Conservation (phyloP, 1,139 yeast species). For the Yamadazyma kanchanaburiensis region DNA sequence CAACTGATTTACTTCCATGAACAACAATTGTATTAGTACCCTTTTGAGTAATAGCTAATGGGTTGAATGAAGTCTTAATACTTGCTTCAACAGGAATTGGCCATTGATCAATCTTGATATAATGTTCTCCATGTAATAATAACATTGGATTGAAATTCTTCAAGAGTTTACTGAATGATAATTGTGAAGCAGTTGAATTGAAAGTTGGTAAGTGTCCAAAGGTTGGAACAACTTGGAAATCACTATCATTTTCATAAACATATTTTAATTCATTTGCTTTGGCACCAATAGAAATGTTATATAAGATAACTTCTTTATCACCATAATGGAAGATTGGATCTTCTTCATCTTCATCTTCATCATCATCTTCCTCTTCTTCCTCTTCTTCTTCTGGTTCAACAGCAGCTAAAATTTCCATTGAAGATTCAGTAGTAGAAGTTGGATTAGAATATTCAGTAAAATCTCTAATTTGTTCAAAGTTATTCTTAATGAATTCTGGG, state of each 20-base stretch:
- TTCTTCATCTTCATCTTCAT: constrained; percentile 51
- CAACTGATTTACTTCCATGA: constrained; percentile 70
- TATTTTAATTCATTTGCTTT: constrained; percentile 72
- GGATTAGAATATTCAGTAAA: constrained; percentile 65
- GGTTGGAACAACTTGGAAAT: constrained; percentile 89
- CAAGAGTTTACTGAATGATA: constrained; percentile 55
- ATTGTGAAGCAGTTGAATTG: constrained; percentile 49
- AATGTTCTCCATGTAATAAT: constrained; percentile 94
- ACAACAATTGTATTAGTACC: constrained; percentile 84
- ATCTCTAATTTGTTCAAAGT: constrained; percentile 65
- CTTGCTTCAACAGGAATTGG: constrained; percentile 76
- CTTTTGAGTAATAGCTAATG: constrained; percentile 79
- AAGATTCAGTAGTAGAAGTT: constrained; percentile 67
- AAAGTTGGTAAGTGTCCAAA: constrained; percentile 82
- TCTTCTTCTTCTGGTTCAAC: constrained; percentile 51
- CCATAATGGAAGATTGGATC: constrained; percentile 48
- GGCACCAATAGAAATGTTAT: constrained; percentile 91
- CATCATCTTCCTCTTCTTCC: constrained; percentile 46
- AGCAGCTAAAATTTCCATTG: constrained; percentile 71
- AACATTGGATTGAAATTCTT: constrained; percentile 86
- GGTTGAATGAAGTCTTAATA: constrained; percentile 58
- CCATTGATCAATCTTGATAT: constrained; percentile 71
- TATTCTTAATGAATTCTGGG: constrained; percentile 69
- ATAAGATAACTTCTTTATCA: constrained; percentile 73
- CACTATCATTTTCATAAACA: constrained; percentile 70